These are phyloP conservation scores for Mycosarcoma mackinlayi DNA, from an alignment of 1,284 basidiomycete genomes.

Conservation along the genomic window DNA sequence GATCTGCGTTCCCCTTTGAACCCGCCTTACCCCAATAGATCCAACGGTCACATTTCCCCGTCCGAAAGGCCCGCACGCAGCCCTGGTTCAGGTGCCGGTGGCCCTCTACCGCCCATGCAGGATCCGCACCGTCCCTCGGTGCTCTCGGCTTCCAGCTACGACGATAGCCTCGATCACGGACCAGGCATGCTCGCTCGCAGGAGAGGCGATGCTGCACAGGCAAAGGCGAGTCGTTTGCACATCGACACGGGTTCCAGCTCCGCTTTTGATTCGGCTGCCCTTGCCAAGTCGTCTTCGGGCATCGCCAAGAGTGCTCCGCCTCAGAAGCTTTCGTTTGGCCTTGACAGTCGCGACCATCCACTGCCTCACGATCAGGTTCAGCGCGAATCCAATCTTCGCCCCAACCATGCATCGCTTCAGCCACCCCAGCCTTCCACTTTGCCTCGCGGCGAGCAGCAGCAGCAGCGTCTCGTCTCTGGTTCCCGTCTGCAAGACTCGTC, in stretches of 20 bases:
- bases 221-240: conserved; percentile 60
- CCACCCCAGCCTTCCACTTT: conserved; percentile 8
- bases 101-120: conserved; percentile 43
- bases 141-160: conserved; percentile 29
- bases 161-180: conserved; percentile 36
- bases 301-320: conserved; percentile 63
- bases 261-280: conserved; percentile 13
- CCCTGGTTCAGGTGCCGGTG: conserved; percentile 27
- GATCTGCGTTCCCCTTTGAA: conserved; percentile 38
- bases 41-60: conserved; percentile 39
- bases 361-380: conserved; percentile 35
- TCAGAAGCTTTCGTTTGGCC: conserved; percentile 57
- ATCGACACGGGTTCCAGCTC: conserved; percentile 50
- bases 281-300: conserved; percentile 12
- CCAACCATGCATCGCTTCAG: conserved; percentile 18
- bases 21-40: conserved; percentile 22
- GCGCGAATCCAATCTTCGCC: conserved; percentile 14
- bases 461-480: conserved; percentile 36
- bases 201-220: conserved; percentile 60
- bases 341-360: conserved; percentile 33
- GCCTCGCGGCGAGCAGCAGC: conserved; percentile 23
- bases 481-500: conserved; percentile 14
- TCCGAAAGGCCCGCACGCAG: conserved; percentile 29
- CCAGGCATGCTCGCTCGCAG: conserved; percentile 56
- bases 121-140: conserved; percentile 40